Evolutionary conservation across 2,329 filamentous ascomycete species (phyloP), one percentile per base, ranked within the genome.

Genomic region (Ascochyta pisi): DNA sequence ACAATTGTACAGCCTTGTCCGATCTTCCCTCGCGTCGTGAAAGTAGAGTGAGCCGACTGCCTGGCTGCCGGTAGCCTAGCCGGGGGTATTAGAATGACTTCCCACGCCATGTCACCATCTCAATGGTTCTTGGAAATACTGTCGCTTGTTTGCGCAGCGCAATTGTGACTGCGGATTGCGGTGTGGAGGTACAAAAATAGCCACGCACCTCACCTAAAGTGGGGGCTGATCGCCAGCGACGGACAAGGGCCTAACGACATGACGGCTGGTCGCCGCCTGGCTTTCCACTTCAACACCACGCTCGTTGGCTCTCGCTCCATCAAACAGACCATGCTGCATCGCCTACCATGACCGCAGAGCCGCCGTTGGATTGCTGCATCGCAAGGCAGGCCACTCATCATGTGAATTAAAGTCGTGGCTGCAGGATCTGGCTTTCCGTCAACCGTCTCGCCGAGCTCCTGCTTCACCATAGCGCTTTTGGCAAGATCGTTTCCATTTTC

Each of bases 381-480:
- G 39, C 23, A 22, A 42, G 35, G 41, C 43, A 52, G n/a, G 41
- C 43, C 54, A 44, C 38, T 48, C 43, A 48, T 16, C 6, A 19
- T 42, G 19, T 44, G 23, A 39, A 27, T 4, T 34, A n/a, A 35
- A 39, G 35, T 57, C 13, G 47, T 43, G 35, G 39, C 37, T 57
- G 45, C 35, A 47, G 33, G 35, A 50, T 12, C 40, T 38, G 44
- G 40, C 49, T 27, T 45, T 44, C 38, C 15, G 27, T 48, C 39
- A 44, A 23, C 41, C 40, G 37, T 55, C 31, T 55, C 52, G 53
- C 43, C 54, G 49, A 54, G 45, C 42, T 52, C 38, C 41, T 64
- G 58, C 61, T 60, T 65, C 61, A 61, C 53, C 48, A 56, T 23
- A 46, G 58, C 48, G 43, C 42, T 42, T 61, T 60, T 39, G 61